A percentile compares a stretch with the other conserved stretches of the same genome.
These are phyloP conservation scores for Chalciporus chontae DNA, from an alignment of 768 basidiomycete genomes.

Conservation along the genomic window DNA sequence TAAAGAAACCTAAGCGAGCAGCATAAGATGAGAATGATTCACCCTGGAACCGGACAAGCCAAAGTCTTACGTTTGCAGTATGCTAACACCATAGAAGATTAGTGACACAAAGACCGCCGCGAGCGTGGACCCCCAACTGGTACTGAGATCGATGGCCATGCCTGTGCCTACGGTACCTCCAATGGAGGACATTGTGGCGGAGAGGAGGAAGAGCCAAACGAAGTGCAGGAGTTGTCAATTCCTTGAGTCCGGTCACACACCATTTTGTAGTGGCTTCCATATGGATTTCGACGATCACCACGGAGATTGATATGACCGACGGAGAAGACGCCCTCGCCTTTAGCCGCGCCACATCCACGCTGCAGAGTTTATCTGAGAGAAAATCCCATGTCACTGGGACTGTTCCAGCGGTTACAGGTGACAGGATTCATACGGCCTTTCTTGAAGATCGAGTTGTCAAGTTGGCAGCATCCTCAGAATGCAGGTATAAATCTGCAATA, in stretches of 20 bases:
- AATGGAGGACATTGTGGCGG: constrained; percentile 11
- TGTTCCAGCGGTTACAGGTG: no score
- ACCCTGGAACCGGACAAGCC: background rate
- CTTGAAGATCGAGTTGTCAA: no score
- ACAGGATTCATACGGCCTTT: no score
- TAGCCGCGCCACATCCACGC: background rate
- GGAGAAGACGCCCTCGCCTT: background rate
- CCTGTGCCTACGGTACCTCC: background rate
- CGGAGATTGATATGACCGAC: constrained; percentile 6
- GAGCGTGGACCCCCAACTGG: constrained; percentile 25
- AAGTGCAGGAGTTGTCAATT: background rate
- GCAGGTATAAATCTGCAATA: no score
- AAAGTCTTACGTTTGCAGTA: constrained; percentile 25
- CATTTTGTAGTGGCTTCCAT: constrained; percentile 13
- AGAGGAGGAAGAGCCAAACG: background rate
- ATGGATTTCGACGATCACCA: constrained; percentile 7
- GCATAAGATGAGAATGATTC: background rate
- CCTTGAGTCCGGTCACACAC: background rate
- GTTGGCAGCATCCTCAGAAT: no score
- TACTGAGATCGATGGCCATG: constrained; percentile 4
- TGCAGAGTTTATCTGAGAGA: background rate
- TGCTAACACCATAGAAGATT: constrained; percentile 22
- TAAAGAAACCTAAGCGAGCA: constrained; percentile 20
- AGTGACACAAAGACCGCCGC: constrained; percentile 18
- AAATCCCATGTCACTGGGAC: no score